Evolutionary conservation across 345 rosid species (phyloP), one percentile per base, ranked within the genome.

Genomic region (Eutrema japonicum): DNA sequence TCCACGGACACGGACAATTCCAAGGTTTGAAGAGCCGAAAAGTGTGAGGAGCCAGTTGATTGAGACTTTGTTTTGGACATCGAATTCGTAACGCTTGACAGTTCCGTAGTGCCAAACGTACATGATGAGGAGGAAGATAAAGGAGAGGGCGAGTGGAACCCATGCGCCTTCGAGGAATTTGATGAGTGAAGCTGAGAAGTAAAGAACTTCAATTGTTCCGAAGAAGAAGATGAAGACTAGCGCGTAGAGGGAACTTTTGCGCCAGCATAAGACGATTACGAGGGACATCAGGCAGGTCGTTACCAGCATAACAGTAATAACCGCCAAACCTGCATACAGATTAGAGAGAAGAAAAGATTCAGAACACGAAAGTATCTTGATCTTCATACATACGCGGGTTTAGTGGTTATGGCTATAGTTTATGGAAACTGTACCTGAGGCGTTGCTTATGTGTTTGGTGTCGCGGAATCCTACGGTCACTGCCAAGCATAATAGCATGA

Each of bases 141-240:
- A 80, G 13, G 98, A 71, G 10, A 96, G 89, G 18, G 85, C 97
- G 11, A 92, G 52, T 0, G 99, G 99, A 26, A 96, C 96, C 99
- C 99, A 96, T 11, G 98, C 98, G 8, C 99, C 98, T 84, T 96
- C 97, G 1, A 78, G 88, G 81, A 96, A 90, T 80, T 96, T 96
- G 82, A 96, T 86, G 63, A 96, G 91, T 66, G 98, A 88, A 26
- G 98, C 98, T n/a, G 99, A 89, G 85, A 96, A 96, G 83, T 96
- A 92, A 14, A 95, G 96, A 22, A 84, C 85, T 79, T 95, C 99
- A 29, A 95, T 80, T 0, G 94, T 74, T 61, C 98, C 99, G 29
- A 95, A 95, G 81, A 90, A 86, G 82, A 90, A 79, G 16, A 86
- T 75, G 68, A 95, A 95, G 59, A 86, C 79, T 37, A 92, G 11